A percentile compares a stretch with the other conserved stretches of the same genome.
Conservation (phyloP, 495 filamentous ascomycete species). For the Hypoxylon subgilvum region DNA sequence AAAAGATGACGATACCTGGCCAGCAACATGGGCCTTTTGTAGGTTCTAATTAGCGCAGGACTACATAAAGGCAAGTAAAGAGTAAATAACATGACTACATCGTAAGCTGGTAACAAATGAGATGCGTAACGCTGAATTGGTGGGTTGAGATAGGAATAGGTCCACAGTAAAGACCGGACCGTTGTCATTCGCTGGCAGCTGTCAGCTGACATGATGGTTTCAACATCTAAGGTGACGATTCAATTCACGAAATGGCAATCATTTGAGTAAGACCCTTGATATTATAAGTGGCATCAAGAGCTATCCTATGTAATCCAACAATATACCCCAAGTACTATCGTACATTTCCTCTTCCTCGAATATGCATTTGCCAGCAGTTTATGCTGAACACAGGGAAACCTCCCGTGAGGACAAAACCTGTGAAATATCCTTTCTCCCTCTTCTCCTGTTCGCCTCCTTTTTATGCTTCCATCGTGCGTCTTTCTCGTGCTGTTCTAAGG, state of each 20-base stretch:
- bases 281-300: neutral
- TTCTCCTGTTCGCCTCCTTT: neutral
- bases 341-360: neutral
- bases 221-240: no score
- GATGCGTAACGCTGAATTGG: neutral
- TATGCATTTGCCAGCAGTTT: constrained; percentile 24
- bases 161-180: neutral
- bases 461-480: neutral
- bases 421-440: constrained; percentile 10
- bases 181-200: neutral
- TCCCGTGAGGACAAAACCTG: constrained; percentile 28
- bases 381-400: constrained; percentile 29
- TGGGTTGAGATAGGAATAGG: no score
- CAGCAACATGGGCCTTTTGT: no score
- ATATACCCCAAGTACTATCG: neutral
- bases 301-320: neutral
- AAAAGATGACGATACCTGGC: neutral
- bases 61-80: no score
- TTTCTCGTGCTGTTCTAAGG: neutral
- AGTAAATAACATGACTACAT: no score
- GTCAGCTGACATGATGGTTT: neutral
- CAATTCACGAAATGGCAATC: no score
- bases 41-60: no score
- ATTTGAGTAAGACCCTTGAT: no score
- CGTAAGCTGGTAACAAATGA: no score